A percentile compares a stretch with the other conserved stretches of the same genome.
These are phyloP conservation scores for Juncus inflexus DNA, from an alignment of 176 grass and related monocot genomes.

Conservation along the genomic window DNA sequence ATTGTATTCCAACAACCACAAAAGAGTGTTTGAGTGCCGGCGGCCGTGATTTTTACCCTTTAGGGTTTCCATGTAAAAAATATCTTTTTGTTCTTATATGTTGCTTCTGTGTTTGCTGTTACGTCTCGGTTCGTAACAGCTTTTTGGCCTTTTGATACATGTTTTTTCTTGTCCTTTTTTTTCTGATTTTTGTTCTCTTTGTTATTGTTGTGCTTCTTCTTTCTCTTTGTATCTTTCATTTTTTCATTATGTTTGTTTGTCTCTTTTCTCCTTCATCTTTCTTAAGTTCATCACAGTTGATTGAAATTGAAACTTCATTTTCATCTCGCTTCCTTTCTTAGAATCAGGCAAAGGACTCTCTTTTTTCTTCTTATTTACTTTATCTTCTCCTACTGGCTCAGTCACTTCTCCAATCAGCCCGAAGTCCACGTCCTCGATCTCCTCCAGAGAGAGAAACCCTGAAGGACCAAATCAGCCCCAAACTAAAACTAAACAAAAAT, in stretches of 20 bases:
- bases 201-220: constrained; percentile 19
- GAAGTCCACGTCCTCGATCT: constrained; percentile 75
- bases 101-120: too few relatives aligned
- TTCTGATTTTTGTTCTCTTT: constrained; percentile 36
- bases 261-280: constrained; percentile 23
- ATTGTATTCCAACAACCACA: too few relatives aligned
- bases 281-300: neutral
- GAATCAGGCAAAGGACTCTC: constrained; percentile 9
- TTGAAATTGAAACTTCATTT: neutral
- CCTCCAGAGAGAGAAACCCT: constrained; percentile 91
- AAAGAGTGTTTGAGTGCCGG: too few relatives aligned
- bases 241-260: constrained; percentile 32
- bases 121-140: too few relatives aligned
- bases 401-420: constrained; percentile 42
- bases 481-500: constrained; percentile 16
- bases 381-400: constrained; percentile 19
- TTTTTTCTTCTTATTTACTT: constrained; percentile 28
- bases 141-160: too few relatives aligned
- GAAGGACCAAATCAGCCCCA: constrained; percentile 14
- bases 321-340: constrained; percentile 23
- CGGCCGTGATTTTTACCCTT: too few relatives aligned
- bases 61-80: too few relatives aligned
- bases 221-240: constrained; percentile 14
- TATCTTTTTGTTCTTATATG: too few relatives aligned
- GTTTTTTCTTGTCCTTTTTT: too few relatives aligned